Conservation (phyloP, 1,284 basidiomycete genomes). For the Fomitopsis palustris region DNA sequence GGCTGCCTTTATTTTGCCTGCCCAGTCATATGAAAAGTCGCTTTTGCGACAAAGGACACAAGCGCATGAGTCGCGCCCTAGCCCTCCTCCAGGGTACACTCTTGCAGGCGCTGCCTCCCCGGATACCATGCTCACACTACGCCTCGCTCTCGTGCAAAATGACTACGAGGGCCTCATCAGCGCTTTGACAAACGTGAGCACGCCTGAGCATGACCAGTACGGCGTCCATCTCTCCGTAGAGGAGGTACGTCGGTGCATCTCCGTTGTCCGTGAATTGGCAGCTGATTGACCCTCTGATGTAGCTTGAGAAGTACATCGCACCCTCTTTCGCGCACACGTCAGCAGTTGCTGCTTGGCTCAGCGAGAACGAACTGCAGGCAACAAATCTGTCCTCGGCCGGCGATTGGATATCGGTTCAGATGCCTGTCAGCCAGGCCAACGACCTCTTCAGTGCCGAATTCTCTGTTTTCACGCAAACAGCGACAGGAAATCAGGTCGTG, state of each 20-base stretch:
- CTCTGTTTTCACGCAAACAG: constrained; percentile 30
- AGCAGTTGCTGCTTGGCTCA: constrained; percentile 33
- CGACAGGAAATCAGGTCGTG: constrained; percentile 23
- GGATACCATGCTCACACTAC: constrained; percentile 18
- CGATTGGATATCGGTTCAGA: constrained; percentile 35
- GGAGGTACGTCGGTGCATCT: constrained; percentile 7
- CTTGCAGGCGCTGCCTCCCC: constrained; percentile 14
- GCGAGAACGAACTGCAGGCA: constrained; percentile 30
- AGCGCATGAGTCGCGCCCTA: too few relatives aligned
- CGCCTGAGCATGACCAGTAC: too few relatives aligned
- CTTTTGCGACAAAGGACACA: too few relatives aligned
- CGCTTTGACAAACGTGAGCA: constrained; percentile 17
- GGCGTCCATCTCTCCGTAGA: constrained; percentile 16
- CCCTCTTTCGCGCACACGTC: constrained; percentile 21
- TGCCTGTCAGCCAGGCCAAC: constrained; percentile 33
- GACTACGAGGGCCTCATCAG: constrained; percentile 15
- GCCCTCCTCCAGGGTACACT: constrained; percentile 18
- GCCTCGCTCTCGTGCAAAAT: constrained; percentile 22
- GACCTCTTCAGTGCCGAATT: constrained; percentile 33
- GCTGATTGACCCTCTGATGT: constrained; percentile 8
- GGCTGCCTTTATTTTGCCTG: too few relatives aligned
- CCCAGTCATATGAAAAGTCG: too few relatives aligned
- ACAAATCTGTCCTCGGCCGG: constrained; percentile 26
- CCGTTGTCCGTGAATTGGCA: not conserved
- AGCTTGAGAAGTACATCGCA: constrained; percentile 9